phyloP scores from a whole-genome alignment of 306 rosid genomes.

The Psophocarpus tetragonolobus region DNA sequence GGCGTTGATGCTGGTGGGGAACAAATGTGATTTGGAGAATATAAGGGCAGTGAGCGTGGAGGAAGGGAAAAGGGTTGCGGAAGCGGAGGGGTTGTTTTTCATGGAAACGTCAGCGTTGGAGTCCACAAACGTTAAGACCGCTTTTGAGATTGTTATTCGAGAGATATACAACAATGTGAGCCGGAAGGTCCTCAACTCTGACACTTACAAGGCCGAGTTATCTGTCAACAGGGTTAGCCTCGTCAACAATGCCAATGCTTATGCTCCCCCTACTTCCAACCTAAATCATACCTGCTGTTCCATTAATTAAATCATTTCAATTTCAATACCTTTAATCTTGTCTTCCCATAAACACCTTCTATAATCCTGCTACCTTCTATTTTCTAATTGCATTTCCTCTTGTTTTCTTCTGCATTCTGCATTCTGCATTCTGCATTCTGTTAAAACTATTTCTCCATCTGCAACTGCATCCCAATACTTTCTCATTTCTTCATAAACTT shows the following conservation, averaged over 20 bases:
- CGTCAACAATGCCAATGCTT: constrained; percentile 65
- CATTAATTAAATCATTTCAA: no score
- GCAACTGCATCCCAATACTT: no score
- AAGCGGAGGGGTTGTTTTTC: constrained; percentile 89
- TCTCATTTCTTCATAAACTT: no score
- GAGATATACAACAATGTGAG: constrained; percentile 92
- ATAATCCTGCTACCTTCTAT: no score
- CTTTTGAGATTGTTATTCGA: constrained; percentile 82
- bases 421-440: no score
- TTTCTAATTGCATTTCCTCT: no score
- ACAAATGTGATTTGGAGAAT: constrained; percentile 83
- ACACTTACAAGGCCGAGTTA: constrained; percentile 88
- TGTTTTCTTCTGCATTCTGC: no score
- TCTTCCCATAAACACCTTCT: no score
- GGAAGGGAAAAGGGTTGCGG: constrained; percentile 89
- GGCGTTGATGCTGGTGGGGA: constrained; percentile 91
- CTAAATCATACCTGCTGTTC: constrained; percentile 71
- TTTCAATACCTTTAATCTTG: no score
- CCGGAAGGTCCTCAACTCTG: constrained; percentile 91
- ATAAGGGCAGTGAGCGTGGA: constrained; percentile 79
- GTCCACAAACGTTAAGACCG: constrained; percentile 78
- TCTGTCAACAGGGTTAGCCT: constrained; percentile 91
- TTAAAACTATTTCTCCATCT: no score
- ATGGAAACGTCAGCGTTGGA: constrained; percentile 96
- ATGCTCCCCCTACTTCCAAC: constrained; percentile 62